Evolutionary conservation across 441 rosid genomes (phyloP).

Genomic region (Flueggea neowawraea): DNA sequence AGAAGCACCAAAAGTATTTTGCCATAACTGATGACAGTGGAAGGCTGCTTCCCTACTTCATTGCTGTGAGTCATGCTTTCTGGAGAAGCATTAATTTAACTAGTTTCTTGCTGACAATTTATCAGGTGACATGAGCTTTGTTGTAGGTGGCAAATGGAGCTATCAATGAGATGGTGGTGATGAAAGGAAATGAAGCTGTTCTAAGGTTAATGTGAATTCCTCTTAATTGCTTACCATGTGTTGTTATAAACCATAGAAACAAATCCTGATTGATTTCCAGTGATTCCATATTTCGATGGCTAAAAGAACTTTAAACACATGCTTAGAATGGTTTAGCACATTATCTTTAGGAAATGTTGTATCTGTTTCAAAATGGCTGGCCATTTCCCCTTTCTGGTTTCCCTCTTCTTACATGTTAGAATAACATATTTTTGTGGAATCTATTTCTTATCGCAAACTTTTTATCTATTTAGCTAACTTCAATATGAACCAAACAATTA

Average conservation of each 20-base stretch:
- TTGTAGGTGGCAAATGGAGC: conserved; percentile 96
- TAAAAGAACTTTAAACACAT: no score
- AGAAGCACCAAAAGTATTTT: conserved; percentile 95
- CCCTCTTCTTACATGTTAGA: neutral
- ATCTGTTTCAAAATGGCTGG: neutral
- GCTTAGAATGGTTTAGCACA: neutral
- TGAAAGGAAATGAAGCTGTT: conserved; percentile 98
- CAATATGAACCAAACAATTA: conserved; percentile 6
- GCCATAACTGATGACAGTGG: conserved; percentile 64
- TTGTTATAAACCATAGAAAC: neutral
- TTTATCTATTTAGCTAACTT: conserved; percentile 4
- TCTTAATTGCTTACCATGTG: conserved; percentile 1
- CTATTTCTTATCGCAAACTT: neutral
- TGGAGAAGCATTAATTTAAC: conserved; percentile 4
- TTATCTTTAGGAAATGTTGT: neutral
- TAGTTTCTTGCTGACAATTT: conserved; percentile 11
- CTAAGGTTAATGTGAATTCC: conserved; percentile 61
- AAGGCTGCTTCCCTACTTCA: conserved; percentile 77
- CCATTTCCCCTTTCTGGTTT: neutral
- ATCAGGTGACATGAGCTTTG: conserved; percentile 21
- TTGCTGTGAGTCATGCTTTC: conserved; percentile 59
- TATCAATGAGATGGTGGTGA: conserved; percentile 68
- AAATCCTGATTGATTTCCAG: no score
- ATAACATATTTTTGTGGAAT: neutral
- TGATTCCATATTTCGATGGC: no score